Evolutionary conservation across 2,329 filamentous ascomycete genomes (phyloP).

Genomic region (Teratosphaeria zuluensis): DNA sequence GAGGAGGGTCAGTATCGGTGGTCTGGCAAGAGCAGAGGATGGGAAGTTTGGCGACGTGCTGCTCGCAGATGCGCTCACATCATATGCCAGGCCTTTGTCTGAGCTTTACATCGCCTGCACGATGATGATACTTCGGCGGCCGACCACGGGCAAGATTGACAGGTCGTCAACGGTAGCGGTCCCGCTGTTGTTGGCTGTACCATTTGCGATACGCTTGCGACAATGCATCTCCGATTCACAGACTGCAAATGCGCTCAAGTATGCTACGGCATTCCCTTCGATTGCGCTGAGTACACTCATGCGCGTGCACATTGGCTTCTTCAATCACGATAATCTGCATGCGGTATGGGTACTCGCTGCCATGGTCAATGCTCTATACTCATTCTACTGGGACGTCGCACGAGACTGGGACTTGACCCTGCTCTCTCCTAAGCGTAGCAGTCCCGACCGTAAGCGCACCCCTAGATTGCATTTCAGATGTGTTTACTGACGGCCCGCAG

Average conservation of each 20-base stretch:
- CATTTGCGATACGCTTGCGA: slow-evolving; percentile 74
- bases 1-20: slow-evolving; percentile 70
- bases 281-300: slow-evolving; percentile 50
- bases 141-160: slow-evolving; percentile 56
- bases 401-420: slow-evolving; percentile 95
- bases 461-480: neutral
- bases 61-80: slow-evolving; percentile 87
- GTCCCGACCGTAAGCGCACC: slow-evolving; percentile 1
- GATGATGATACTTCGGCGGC: slow-evolving; percentile 63
- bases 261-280: slow-evolving; percentile 87
- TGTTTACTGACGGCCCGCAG: slow-evolving; percentile 18
- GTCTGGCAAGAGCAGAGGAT: slow-evolving; percentile 74
- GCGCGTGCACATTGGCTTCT: slow-evolving; percentile 4
- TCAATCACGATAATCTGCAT: neutral
- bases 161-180: slow-evolving; percentile 80
- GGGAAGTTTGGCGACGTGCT: slow-evolving; percentile 93
- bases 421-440: slow-evolving; percentile 42
- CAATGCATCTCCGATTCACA: slow-evolving; percentile 86
- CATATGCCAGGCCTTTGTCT: slow-evolving; percentile 83
- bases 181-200: slow-evolving; percentile 73
- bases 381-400: slow-evolving; percentile 97
- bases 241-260: slow-evolving; percentile 87
- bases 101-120: slow-evolving; percentile 83
- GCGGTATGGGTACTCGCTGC: slow-evolving; percentile 17
- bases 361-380: slow-evolving; percentile 76